Conservation (phyloP, 768 basidiomycete species). For the Rhizopogon salebrosus region DNA sequence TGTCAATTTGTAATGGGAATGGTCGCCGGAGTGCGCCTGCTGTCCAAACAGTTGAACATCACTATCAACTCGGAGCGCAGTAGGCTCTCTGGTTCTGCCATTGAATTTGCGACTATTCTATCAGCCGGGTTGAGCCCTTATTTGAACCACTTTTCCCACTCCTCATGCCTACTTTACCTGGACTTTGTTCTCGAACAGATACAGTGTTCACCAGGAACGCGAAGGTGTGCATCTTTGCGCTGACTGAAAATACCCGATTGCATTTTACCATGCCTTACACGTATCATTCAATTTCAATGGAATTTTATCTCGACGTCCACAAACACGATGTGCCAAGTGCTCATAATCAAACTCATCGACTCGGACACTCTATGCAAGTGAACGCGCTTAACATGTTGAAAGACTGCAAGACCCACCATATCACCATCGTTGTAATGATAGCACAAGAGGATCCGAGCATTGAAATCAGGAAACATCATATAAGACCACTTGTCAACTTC, state of each 20-base stretch:
- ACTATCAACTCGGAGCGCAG: conserved; percentile 73
- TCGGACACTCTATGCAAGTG: too few relatives aligned
- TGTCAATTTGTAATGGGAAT: conserved; percentile 48
- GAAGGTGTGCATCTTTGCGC: conserved; percentile 48
- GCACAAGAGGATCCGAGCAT: too few relatives aligned
- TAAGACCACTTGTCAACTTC: too few relatives aligned
- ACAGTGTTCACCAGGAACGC: conserved; percentile 73
- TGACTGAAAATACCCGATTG: conserved; percentile 64
- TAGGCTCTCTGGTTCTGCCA: conserved; percentile 59
- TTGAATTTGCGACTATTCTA: conserved; percentile 53
- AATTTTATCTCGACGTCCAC: too few relatives aligned
- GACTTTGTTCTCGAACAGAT: conserved; percentile 70
- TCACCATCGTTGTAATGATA: too few relatives aligned
- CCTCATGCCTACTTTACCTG: conserved; percentile 63
- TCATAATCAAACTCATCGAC: too few relatives aligned
- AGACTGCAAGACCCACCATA: too few relatives aligned
- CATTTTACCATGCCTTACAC: too few relatives aligned
- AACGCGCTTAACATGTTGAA: too few relatives aligned
- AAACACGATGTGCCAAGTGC: too few relatives aligned
- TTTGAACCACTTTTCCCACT: conserved; percentile 65
- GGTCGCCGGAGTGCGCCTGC: conserved; percentile 41
- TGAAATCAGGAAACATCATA: too few relatives aligned
- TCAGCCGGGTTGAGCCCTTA: conserved; percentile 50
- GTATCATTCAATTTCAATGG: too few relatives aligned
- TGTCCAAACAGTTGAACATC: conserved; percentile 48